Evolutionary conservation across 1,284 basidiomycete genomes (phyloP), one percentile per base, ranked within the genome.

Genomic region (Cutaneotrichosporon curvatum): DNA sequence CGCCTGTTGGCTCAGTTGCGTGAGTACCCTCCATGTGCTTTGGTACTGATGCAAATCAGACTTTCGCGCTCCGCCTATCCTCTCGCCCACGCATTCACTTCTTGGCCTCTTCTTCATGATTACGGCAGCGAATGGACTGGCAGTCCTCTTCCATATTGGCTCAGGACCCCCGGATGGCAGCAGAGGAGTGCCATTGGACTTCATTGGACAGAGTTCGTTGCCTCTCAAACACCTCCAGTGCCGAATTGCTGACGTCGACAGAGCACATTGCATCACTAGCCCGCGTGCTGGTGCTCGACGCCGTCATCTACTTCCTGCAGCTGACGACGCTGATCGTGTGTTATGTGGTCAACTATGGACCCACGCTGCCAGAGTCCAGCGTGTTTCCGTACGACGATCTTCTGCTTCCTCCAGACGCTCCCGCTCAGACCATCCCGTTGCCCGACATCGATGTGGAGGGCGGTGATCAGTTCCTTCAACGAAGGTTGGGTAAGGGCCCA

Each of bases 361-460:
- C 50, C 0, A 56, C 48, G 14, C 35, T 59, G 19, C 57, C 57
- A 19, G 40, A 46, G 37, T 55, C 58, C 12, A 28, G 56, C 31
- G 20, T 53, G 16, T 60, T 69, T n/a, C 60, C 61, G 1, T 63
- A 61, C 39, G 59, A 62, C 41, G 67, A 69, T 42, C 42, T 66
- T 3, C 57, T 69, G 12, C 49, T 69, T 18, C 65, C 67, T 0
- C 59, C 59, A 7, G 44, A 43, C 2, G 20, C 34, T 14, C 49
- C 42, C 15, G 25, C n/a, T n/a, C n/a, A n/a, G 37, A 21, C 16
- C 32, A 2, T 5, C 16, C n/a, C 8, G n/a, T 7, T 15, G 8
- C 22, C 25, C 4, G 45, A 48, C 36, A 19, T 56, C 10, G 54
- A 56, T 30, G 20, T 56, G 10, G 54, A 56, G 32, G 36, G 41